Evolutionary conservation across 2,329 filamentous ascomycete species (phyloP).

Genomic region (Lachnellula subtilissima): DNA sequence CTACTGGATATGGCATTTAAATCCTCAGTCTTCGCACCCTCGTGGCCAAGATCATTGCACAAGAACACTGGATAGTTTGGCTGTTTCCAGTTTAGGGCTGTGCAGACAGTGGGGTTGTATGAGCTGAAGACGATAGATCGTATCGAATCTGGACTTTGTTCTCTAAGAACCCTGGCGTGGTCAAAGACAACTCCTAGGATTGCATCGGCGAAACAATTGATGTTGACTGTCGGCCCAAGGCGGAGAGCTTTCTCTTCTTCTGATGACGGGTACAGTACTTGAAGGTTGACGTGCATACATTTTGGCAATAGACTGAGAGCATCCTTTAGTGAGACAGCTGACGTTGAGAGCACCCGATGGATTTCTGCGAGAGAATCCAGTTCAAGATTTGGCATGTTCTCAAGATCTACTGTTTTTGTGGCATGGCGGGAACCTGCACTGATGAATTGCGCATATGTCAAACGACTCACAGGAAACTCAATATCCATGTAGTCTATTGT

Average conservation of each 20-base stretch:
- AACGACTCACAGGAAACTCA: constrained; percentile 74
- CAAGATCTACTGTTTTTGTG: constrained; percentile 36
- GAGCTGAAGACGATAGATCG: constrained; percentile 91
- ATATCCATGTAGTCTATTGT: constrained; percentile 70
- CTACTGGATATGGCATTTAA: constrained; percentile 38
- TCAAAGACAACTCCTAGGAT: constrained; percentile 85
- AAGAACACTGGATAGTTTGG: constrained; percentile 96
- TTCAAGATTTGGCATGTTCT: constrained; percentile 41
- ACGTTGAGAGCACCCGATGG: constrained; percentile 67
- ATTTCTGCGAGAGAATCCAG: constrained; percentile 56
- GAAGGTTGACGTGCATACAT: constrained; percentile 84
- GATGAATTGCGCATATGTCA: constrained; percentile 70
- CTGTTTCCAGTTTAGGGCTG: constrained; percentile 97
- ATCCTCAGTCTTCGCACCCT: constrained; percentile 36
- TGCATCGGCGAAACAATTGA: constrained; percentile 81
- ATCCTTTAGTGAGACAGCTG: constrained; percentile 74
- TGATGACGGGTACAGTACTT: constrained; percentile 77
- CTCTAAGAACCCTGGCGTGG: constrained; percentile 68
- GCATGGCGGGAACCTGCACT: constrained; percentile 32
- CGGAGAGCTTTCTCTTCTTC: constrained; percentile 66
- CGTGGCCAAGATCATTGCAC: constrained; percentile 82
- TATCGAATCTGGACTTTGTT: constrained; percentile 64
- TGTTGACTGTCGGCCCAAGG: constrained; percentile 70
- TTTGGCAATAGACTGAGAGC: constrained; percentile 70
- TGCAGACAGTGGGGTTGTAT: constrained; percentile 85